These are phyloP conservation scores for Pestalotiopsis fici DNA, from an alignment of 2,329 filamentous ascomycete genomes.

Conservation along the genomic window DNA sequence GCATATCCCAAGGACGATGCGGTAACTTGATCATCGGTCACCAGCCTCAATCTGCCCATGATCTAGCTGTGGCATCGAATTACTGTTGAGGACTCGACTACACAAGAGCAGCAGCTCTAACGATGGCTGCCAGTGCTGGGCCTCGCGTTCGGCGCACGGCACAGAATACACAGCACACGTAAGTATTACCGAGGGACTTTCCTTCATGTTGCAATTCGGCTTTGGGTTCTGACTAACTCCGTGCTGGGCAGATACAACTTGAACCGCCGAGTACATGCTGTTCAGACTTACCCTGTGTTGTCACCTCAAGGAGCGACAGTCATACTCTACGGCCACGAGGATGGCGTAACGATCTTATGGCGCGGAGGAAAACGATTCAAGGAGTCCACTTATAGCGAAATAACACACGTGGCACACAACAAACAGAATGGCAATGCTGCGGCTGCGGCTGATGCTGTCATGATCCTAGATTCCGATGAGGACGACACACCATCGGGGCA, in stretches of 20 bases:
- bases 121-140: slow-evolving; percentile 25
- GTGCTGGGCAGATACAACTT: slow-evolving; percentile 54
- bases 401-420: slow-evolving; percentile 29
- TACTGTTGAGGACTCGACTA: not conserved
- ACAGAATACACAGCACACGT: slow-evolving; percentile 38
- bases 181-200: slow-evolving; percentile 14
- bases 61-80: not conserved
- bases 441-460: slow-evolving; percentile 53
- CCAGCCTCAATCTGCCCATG: not conserved
- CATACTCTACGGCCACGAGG: slow-evolving; percentile 64
- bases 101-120: not conserved
- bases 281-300: slow-evolving; percentile 61
- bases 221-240: slow-evolving; percentile 11
- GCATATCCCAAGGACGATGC: not conserved
- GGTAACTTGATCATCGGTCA: not conserved
- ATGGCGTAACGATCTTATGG: slow-evolving; percentile 63
- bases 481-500: slow-evolving; percentile 41
- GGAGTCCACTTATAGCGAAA: slow-evolving; percentile 33
- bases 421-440: slow-evolving; percentile 51
- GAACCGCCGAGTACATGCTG: slow-evolving; percentile 56
- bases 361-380: slow-evolving; percentile 64
- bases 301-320: slow-evolving; percentile 66
- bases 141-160: slow-evolving; percentile 36
- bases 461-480: slow-evolving; percentile 66
- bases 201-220: not conserved